Evolutionary conservation across 805 yeast genomes (phyloP), one percentile per base, ranked within the genome.

Genomic region (Soucietia sequanensis): DNA sequence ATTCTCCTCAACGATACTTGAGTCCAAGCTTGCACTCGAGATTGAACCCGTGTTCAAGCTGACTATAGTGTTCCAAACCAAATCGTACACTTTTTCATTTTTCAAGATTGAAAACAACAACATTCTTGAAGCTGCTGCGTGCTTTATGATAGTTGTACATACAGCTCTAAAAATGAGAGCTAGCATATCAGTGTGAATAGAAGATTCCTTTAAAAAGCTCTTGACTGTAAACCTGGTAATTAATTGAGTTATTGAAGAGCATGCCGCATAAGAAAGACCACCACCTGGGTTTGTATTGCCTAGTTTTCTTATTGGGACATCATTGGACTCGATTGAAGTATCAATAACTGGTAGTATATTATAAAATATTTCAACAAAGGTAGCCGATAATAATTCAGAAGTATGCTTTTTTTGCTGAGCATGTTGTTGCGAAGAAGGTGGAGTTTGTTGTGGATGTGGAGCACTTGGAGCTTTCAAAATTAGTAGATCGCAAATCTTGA

Each of bases 131-230:
- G 78, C 76, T 16, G 57, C 56, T 5, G 78, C 80, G 44, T 65
- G 50, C 30, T 78, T 68, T n/a, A 73, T 52, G 3, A 76, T 59
- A 4, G 79, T 68, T 16, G 74, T 75, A 31, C 80, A 67, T 3
- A 81, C 53, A 1, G 84, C 62, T 34, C 84, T 64, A 4, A 82
- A 42, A n/a, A 84, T 26, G 9, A 84, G 53, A 0, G 89, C 81
- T 19, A 84, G 51, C 24, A 75, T 50, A 42, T 81, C 87, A 6
- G 77, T 51, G 45, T 81, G 74, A 35, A 63, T 46, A 8, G 68
- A 48, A 31, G 59, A 58, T n/a, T 58, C 70, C 4, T 54, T 41
- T 21, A 76, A 43, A 35, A 67, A 67, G 2, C 42, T 39, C 23
- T 53, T 43, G 2, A 62, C 41, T 0, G 78, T 63, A 34, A 71